Base-by-base conservation (phyloP, 805 yeast genomes). In the Tetrapisispora taiwanensis region DNA sequence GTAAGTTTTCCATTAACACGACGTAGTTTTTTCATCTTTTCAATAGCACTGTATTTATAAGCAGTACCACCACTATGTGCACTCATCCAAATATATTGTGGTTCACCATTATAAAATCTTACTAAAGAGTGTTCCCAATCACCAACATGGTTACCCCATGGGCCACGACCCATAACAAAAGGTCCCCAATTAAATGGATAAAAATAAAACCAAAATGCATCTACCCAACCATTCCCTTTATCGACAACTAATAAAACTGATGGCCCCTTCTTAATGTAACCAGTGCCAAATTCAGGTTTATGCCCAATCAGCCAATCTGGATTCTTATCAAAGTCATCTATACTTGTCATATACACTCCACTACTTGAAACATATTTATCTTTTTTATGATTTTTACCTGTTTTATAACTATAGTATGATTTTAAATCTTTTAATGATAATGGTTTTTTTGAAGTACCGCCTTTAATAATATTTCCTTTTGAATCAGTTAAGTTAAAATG, bases 41-140 rank as follows among this genome's bases (percentile, higher is more conserved):
- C 95, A 44, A 89, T 63, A 20, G 86, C 82, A n/a, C 74, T 71
- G 60, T 80, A 89, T 49, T 73, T 72, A 59, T 82, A 90, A 0
- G 95, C 96, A 27, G 88, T 82, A 7, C 98, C 98, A 12, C 97
- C 97, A 1, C 97, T 95, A 63, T 90, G 98, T 0, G 97, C 97
- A 26, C 94, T 81, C 94, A 92, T 84, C 97, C 97, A 90, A 18
- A 89, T 78, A 43, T 83, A 75, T 12, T 79, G 71, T 0, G 98
- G 97, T 46, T 71, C 66, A 1, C 95, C 95, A 3, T 81, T 73
- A 55, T 79, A 76, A 59, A 86, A 90, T 22, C 98, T 70, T 13
- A 88, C 90, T 30, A 90, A 66, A 1, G 94, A 79, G 62, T 90
- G 98, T 55, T 90, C 98, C 98, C 98, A 90, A 67, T 90, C 98